A percentile compares a stretch with the other conserved stretches of the same genome.
phyloP scores from a whole-genome alignment of 805 yeast genomes.

The Debaryomyces castellii region DNA sequence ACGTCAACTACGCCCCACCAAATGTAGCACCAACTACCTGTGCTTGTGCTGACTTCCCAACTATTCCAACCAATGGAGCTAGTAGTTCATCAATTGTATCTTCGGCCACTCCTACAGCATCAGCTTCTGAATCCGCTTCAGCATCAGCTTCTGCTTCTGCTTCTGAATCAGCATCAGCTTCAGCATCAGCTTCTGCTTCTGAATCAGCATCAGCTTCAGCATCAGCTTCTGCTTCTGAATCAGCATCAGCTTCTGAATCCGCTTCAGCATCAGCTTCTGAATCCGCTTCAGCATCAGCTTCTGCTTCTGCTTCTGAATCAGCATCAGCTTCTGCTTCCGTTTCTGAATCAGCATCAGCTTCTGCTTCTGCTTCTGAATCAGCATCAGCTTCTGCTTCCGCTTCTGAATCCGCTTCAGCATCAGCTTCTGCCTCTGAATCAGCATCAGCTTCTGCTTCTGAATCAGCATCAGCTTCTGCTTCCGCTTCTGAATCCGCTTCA shows the following conservation, averaged over 20 bases:
- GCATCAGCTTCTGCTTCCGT: slow-evolving; percentile 1
- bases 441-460: slow-evolving; percentile 20
- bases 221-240: too few relatives aligned
- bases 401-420: background rate
- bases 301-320: too few relatives aligned
- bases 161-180: slow-evolving; percentile 9
- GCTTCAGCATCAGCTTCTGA: slow-evolving; percentile 6
- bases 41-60: slow-evolving; percentile 3
- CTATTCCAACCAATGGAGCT: background rate
- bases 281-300: background rate
- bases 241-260: slow-evolving; percentile 11
- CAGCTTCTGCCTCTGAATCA: background rate
- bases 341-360: background rate
- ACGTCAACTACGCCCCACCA: background rate
- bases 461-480: background rate
- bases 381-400: slow-evolving; percentile 6
- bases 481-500: slow-evolving; percentile 6
- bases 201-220: slow-evolving; percentile 9
- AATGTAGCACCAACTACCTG: slow-evolving; percentile 1
- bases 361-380: background rate
- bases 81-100: background rate
- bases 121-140: background rate
- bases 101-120: background rate
- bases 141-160: background rate
- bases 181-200: slow-evolving; percentile 19